phyloP scores from a whole-genome alignment of 2,329 filamentous ascomycete species.

The Xylaria sp. region DNA sequence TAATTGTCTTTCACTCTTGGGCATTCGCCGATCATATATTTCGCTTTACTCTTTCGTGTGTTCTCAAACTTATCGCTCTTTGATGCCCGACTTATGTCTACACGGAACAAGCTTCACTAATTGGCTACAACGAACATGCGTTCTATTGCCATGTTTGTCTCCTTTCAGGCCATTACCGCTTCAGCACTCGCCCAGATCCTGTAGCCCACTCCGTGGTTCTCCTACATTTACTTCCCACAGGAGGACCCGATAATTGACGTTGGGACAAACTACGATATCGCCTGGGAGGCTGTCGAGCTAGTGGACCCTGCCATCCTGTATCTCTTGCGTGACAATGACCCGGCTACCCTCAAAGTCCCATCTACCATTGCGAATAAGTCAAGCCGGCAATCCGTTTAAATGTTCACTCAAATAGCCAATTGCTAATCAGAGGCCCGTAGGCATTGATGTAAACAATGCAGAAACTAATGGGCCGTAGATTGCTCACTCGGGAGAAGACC shows the following conservation, averaged over 20 bases:
- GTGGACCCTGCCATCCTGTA: constrained; percentile 54
- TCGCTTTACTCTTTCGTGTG: no score
- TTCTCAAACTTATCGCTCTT: no score
- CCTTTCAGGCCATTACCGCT: no score
- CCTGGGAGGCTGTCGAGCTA: constrained; percentile 53
- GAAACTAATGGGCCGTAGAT: constrained; percentile 55
- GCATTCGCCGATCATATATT: no score
- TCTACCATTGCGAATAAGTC: constrained; percentile 57
- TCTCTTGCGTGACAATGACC: constrained; percentile 58
- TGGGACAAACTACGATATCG: constrained; percentile 55
- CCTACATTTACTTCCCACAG: constrained; percentile 55
- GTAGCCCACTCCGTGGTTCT: no score
- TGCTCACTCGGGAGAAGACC: constrained; percentile 50
- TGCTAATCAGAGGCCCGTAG: constrained; percentile 40
- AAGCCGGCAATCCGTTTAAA: not conserved
- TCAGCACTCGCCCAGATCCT: no score
- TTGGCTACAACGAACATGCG: no score
- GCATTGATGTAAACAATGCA: constrained; percentile 52
- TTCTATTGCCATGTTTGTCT: no score
- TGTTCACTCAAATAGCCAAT: not conserved
- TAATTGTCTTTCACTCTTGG: no score
- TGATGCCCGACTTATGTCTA: no score
- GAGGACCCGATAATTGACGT: constrained; percentile 51
- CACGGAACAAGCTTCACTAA: no score
- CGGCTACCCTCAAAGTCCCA: constrained; percentile 48